Evolutionary conservation across 163 green algal species (phyloP).

Genomic region (Coccomyxa subellipsoidea): DNA sequence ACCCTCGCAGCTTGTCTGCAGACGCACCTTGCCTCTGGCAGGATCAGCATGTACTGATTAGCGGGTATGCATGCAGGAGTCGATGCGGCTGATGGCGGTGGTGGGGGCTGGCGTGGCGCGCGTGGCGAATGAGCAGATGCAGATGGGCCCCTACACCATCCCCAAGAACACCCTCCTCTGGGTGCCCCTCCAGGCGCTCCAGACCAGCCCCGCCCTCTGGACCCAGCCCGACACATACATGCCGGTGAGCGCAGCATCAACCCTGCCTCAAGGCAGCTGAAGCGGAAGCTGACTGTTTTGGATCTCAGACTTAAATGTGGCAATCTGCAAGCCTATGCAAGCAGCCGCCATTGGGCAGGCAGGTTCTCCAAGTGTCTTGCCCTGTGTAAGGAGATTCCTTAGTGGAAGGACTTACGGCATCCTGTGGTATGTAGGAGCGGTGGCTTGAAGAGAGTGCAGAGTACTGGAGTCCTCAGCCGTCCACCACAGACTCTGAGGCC

Average conservation of each 20-base stretch:
- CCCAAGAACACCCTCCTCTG: slow-evolving; percentile 10
- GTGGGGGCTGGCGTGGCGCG: neutral
- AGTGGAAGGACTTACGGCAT: too few species aligned
- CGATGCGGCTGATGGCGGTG: slow-evolving; percentile 12
- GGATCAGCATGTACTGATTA: neutral
- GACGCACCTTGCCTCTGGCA: too few species aligned
- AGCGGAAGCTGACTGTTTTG: neutral
- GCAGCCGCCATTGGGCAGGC: too few species aligned
- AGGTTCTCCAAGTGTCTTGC: too few species aligned
- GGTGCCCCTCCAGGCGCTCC: neutral
- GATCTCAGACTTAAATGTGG: neutral
- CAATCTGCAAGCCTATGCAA: neutral
- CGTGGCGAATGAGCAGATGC: neutral
- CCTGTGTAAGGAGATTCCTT: too few species aligned
- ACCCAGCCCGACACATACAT: slow-evolving; percentile 11
- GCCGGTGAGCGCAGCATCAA: slow-evolving; percentile 7
- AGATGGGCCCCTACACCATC: slow-evolving; percentile 6
- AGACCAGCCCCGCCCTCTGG: neutral
- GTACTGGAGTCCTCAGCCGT: neutral
- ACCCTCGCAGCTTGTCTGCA: neutral
- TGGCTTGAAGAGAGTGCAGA: slow-evolving; percentile 14
- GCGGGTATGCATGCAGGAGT: slow-evolving; percentile 11
- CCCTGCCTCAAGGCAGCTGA: slow-evolving; percentile 3
- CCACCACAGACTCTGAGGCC: neutral
- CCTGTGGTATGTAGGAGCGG: neutral